phyloP scores from a whole-genome alignment of 2,329 filamentous ascomycete species.

The Trichoderma harzianum region DNA sequence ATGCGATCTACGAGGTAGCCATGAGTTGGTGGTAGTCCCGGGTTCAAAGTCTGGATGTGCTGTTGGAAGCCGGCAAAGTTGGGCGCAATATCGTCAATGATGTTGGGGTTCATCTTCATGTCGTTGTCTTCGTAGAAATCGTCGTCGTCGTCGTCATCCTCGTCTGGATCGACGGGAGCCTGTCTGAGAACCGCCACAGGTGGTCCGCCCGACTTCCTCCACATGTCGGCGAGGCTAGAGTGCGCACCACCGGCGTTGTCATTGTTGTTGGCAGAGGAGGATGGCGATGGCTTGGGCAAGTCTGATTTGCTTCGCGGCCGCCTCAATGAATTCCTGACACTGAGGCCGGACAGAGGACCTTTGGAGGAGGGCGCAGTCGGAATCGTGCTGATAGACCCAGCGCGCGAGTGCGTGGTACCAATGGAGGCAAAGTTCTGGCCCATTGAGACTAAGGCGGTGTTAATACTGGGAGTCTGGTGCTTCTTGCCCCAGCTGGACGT shows the following conservation, averaged over 20 bases:
- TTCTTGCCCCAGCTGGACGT: slow-evolving; percentile 53
- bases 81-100: slow-evolving; percentile 66
- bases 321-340: slow-evolving; percentile 48
- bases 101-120: slow-evolving; percentile 59
- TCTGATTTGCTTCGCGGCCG: slow-evolving; percentile 57
- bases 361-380: slow-evolving; percentile 49
- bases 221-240: slow-evolving; percentile 47
- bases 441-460: slow-evolving; percentile 56
- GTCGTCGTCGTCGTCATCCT: slow-evolving; percentile 60
- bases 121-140: slow-evolving; percentile 55
- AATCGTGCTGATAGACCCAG: slow-evolving; percentile 55
- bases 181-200: slow-evolving; percentile 49
- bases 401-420: slow-evolving; percentile 54
- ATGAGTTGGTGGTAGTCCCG: slow-evolving; percentile 56
- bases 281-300: slow-evolving; percentile 38
- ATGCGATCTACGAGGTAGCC: slow-evolving; percentile 73
- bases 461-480: slow-evolving; percentile 50
- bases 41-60: slow-evolving; percentile 71
- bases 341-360: slow-evolving; percentile 44
- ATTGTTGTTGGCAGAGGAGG: slow-evolving; percentile 22
- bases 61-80: slow-evolving; percentile 72
- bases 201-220: slow-evolving; percentile 52
- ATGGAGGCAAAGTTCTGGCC: slow-evolving; percentile 54
- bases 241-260: slow-evolving; percentile 31
- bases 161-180: slow-evolving; percentile 39